Evolutionary conservation across 331 rosid genomes (phyloP), one percentile per base, ranked within the genome.

Genomic region (Malus hybrid): DNA sequence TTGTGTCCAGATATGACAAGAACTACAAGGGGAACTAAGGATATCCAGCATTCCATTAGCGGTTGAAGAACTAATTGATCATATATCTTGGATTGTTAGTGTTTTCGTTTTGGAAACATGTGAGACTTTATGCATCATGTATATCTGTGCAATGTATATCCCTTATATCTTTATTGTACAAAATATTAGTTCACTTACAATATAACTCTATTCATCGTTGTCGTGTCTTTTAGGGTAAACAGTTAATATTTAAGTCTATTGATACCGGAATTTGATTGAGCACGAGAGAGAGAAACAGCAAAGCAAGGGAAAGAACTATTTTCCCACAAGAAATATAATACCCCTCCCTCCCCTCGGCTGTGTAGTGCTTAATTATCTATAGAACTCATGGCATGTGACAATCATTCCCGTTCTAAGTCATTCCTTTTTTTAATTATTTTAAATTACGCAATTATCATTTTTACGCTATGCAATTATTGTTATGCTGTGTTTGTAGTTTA

Each of bases 301-400:
- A 91, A 91, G 79, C 86, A 81, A 77, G 97, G 95, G 42, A 84
- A 91, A 78, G 86, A 81, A 34, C 96, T 96, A 20, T 86, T 87
- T 78, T 91, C 79, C 87, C 76, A 88, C 53, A 84, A 89, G 79
- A 86, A 89, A 78, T 89, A 95, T 88, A 86, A 70, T 12, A 5
- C 29, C 22, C 36, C 32, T 53, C 50, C 66, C 33, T 77, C 34
- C 60, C 52, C 57, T 71, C 2, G 4, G 39, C 34, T 20, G 11
- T 3, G 2, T 20, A 20, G 55, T 56, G 24, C 53, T 18, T 30
- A 32, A 62, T 62, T 33, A 20, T 67, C 24, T 71, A 14, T 56
- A 28, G 32, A 57, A 5, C 18, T 34, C 24, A 8, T 56, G 10
- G 36, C 76, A 20, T 34, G 55, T 15, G 24, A 72, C 4, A 52